A percentile compares a stretch with the other conserved stretches of the same genome.
phyloP scores from a whole-genome alignment of 2,329 filamentous ascomycete genomes.

The Zasmidium cellare region DNA sequence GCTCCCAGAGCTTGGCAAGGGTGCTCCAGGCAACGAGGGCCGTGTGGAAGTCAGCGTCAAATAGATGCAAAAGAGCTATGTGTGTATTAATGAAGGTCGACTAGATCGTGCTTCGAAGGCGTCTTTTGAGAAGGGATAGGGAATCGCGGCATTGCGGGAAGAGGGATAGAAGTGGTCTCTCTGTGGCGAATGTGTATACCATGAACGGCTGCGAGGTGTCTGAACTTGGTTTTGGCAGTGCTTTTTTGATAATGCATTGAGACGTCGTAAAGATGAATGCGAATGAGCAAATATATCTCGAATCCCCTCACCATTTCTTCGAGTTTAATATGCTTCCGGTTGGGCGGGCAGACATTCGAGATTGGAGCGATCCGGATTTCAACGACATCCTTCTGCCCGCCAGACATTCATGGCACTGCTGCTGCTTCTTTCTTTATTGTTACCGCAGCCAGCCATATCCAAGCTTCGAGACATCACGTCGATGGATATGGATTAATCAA shows the following conservation, averaged over 20 bases:
- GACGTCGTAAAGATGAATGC: neutral
- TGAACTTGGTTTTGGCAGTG: neutral
- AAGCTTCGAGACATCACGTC: too few relatives aligned
- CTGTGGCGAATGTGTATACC: neutral
- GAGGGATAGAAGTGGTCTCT: neutral
- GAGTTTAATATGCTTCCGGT: too few relatives aligned
- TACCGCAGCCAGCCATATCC: too few relatives aligned
- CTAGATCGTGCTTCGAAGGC: neutral
- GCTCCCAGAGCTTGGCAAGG: slow-evolving; percentile 74
- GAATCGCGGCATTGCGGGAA: neutral
- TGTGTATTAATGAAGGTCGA: neutral
- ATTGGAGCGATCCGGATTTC: too few relatives aligned
- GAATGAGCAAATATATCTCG: neutral
- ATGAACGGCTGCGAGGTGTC: neutral
- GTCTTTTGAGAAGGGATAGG: neutral
- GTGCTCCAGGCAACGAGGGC: slow-evolving; percentile 72
- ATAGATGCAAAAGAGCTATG: slow-evolving; percentile 4
- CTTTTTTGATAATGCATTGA: neutral
- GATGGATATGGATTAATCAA: too few relatives aligned
- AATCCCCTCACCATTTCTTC: too few relatives aligned
- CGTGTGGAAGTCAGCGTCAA: slow-evolving; percentile 81
- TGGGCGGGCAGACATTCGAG: too few relatives aligned
- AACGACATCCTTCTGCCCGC: too few relatives aligned
- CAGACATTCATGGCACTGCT: too few relatives aligned
- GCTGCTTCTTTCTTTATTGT: too few relatives aligned